A percentile compares a stretch with the other conserved stretches of the same genome.
Evolutionary conservation across 345 rosid species (phyloP).

Genomic region (Syzygium aromaticum): DNA sequence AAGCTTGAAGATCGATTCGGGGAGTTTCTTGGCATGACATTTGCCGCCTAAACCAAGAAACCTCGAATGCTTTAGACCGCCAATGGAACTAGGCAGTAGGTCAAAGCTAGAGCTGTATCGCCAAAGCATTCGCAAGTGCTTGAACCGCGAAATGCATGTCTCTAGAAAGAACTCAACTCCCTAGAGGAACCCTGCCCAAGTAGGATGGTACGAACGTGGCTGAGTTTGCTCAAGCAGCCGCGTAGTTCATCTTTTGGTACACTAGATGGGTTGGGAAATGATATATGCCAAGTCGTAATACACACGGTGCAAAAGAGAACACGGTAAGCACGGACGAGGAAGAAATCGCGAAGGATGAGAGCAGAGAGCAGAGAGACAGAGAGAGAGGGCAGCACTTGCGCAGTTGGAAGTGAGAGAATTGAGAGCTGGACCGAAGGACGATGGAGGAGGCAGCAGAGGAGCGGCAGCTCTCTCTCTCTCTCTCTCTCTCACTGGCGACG

Average conservation of each 20-base stretch:
- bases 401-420: too few relatives aligned
- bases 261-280: neutral
- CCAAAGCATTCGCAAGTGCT: neutral
- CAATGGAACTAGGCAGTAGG: conserved; percentile 1
- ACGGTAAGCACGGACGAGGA: too few relatives aligned
- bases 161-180: neutral
- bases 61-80: conserved; percentile 11
- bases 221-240: neutral
- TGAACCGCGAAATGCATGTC: neutral
- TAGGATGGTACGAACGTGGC: neutral
- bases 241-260: neutral
- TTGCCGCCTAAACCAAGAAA: neutral
- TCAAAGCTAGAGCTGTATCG: neutral
- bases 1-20: conserved; percentile 10
- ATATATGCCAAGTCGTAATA: too few relatives aligned
- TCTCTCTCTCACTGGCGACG: too few relatives aligned
- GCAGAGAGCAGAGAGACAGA: too few relatives aligned
- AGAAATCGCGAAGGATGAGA: too few relatives aligned
- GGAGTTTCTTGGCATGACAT: neutral
- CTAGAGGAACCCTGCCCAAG: neutral
- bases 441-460: too few relatives aligned
- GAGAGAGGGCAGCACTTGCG: too few relatives aligned
- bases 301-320: too few relatives aligned
- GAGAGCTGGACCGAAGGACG: too few relatives aligned
- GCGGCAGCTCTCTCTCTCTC: too few relatives aligned